Percentiles rank a stretch among this genome's conserved stretches.
Evolutionary conservation across 495 filamentous ascomycete species (phyloP).

Genomic region (Lasiosphaeriaceae sp.): DNA sequence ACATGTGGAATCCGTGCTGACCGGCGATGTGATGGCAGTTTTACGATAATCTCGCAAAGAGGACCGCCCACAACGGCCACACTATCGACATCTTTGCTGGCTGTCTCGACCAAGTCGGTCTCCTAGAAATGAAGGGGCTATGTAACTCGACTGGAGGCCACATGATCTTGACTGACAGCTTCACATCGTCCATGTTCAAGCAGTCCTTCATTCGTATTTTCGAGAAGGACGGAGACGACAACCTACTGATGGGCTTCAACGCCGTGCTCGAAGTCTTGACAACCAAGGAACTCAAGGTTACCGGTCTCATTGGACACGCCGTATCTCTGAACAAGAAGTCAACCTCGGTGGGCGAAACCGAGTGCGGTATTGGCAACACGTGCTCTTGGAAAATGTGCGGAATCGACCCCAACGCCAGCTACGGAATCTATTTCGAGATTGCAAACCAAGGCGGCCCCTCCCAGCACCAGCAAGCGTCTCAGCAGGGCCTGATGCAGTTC

Average conservation of each 20-base stretch:
- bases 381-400: conserved; percentile 99
- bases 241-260: conserved; percentile 97
- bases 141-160: conserved; percentile 95
- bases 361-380: conserved; percentile 97
- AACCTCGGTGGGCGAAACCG: conserved; percentile 92
- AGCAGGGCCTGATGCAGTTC: conserved; percentile 97
- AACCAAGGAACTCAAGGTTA: conserved; percentile 98
- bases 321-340: conserved; percentile 98
- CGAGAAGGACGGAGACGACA: conserved; percentile 92
- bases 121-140: conserved; percentile 98
- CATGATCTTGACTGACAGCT: conserved; percentile 98
- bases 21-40: conserved; percentile 63
- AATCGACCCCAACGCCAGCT: conserved; percentile 89
- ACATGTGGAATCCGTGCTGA: conserved; percentile 16
- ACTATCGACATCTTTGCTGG: conserved; percentile 97
- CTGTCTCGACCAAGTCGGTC: conserved; percentile 95
- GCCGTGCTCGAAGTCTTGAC: conserved; percentile 94
- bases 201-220: conserved; percentile 97
- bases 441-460: conserved; percentile 88
- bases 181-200: conserved; percentile 99
- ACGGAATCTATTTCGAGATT: conserved; percentile 97
- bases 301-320: conserved; percentile 94
- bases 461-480: conserved; percentile 78
- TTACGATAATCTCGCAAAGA: conserved; percentile 95
- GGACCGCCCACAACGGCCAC: conserved; percentile 94